A percentile compares a stretch with the other conserved stretches of the same genome.
Evolutionary conservation across 495 filamentous ascomycete genomes (phyloP).

Genomic region (Tuber borchii): DNA sequence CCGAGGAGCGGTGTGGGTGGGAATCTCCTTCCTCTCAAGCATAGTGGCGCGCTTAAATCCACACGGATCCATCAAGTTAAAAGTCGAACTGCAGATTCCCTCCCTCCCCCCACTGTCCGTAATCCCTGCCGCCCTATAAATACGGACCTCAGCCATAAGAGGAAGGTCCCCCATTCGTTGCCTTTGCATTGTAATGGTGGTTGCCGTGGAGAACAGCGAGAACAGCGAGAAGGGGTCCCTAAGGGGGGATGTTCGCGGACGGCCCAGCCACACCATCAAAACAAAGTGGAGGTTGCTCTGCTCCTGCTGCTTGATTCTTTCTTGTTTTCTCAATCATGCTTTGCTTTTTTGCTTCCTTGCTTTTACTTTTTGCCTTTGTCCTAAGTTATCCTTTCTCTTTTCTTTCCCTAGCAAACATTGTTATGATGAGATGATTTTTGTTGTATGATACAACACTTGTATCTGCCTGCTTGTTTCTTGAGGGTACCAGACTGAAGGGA

Average conservation of each 20-base stretch:
- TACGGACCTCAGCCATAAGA: background rate
- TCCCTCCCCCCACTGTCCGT: background rate
- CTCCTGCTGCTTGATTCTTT: slow-evolving; percentile 6
- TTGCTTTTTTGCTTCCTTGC: slow-evolving; percentile 43
- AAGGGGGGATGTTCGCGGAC: background rate
- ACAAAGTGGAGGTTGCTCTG: slow-evolving; percentile 8
- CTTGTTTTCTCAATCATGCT: slow-evolving; percentile 22
- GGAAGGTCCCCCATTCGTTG: background rate
- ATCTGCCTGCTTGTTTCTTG: background rate
- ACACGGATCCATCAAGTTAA: background rate
- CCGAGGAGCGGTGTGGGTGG: background rate
- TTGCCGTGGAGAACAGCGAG: slow-evolving; percentile 26
- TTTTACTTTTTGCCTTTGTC: slow-evolving; percentile 18
- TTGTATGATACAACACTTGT: background rate
- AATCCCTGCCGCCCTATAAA: background rate
- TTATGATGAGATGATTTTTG: background rate
- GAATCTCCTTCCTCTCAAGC: background rate
- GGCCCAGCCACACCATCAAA: slow-evolving; percentile 18
- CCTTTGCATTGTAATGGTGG: background rate
- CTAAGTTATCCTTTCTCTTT: slow-evolving; percentile 2
- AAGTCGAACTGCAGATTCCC: background rate
- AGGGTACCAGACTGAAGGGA: background rate
- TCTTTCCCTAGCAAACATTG: slow-evolving; percentile 1
- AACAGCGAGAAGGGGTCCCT: background rate
- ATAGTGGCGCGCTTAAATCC: background rate